Conservation (phyloP, 2,329 filamentous ascomycete species). For the Gremmenia infestans region DNA sequence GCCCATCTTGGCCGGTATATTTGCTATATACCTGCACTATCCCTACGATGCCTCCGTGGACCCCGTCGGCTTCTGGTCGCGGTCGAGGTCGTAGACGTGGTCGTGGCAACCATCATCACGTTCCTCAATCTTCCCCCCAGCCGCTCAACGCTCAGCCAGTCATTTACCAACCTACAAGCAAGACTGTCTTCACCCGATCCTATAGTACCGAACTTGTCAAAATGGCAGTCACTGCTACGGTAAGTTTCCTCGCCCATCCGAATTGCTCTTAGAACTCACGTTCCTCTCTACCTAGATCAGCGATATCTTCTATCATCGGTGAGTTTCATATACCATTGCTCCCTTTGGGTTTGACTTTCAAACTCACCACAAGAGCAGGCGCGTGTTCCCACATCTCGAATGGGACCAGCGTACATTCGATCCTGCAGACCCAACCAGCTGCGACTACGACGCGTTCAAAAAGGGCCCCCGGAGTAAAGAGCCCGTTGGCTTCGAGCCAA, state of each 20-base stretch:
- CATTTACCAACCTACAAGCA: neutral
- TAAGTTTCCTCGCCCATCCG: neutral
- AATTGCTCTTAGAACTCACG: neutral
- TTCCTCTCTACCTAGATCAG: slow-evolving; percentile 12
- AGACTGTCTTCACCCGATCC: slow-evolving; percentile 4
- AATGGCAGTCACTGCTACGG: slow-evolving; percentile 13
- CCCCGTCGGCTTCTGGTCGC: no score
- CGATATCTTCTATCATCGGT: slow-evolving; percentile 10
- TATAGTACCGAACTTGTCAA: slow-evolving; percentile 16
- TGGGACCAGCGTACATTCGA: slow-evolving; percentile 11
- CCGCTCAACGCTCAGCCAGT: neutral
- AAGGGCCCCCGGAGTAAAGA: slow-evolving; percentile 2
- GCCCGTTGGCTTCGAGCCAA: slow-evolving; percentile 2
- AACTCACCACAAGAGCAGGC: neutral
- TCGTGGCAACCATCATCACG: neutral
- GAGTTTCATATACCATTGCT: neutral
- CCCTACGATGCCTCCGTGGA: no score
- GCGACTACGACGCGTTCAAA: slow-evolving; percentile 19
- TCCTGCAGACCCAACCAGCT: slow-evolving; percentile 15
- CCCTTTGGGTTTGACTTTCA: neutral
- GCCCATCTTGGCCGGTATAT: no score
- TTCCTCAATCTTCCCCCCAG: neutral
- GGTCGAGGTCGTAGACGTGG: neutral
- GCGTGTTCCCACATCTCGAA: slow-evolving; percentile 8
- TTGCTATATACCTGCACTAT: no score